Evolutionary conservation across 352 stramenopile species (phyloP).

Genomic region (Globisporangium megalacanthum): DNA sequence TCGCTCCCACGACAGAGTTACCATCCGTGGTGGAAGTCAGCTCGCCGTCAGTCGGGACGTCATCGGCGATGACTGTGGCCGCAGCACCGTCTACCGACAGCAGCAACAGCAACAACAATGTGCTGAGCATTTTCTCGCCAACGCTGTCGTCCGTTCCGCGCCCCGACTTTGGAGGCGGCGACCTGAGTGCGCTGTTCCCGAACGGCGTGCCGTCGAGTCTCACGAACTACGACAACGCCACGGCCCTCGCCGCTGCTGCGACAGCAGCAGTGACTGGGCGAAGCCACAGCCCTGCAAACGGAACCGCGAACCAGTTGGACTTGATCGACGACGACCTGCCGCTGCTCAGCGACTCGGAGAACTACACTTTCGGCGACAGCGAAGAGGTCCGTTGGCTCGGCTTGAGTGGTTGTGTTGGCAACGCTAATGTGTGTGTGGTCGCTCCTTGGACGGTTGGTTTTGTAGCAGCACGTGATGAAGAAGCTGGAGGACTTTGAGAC

Average conservation of each 20-base stretch:
- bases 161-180: constrained; percentile 17
- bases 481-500: constrained; percentile 86
- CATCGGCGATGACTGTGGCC: constrained; percentile 30
- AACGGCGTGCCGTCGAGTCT: constrained; percentile 19
- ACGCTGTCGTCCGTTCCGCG: constrained; percentile 4
- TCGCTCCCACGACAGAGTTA: constrained; percentile 15
- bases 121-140: constrained; percentile 77
- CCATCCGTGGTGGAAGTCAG: constrained; percentile 48
- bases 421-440: background rate
- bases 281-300: background rate
- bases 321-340: constrained; percentile 76
- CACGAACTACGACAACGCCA: constrained; percentile 17
- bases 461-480: constrained; percentile 81
- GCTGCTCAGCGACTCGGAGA: constrained; percentile 58
- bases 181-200: constrained; percentile 13
- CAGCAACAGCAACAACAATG: constrained; percentile 30
- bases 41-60: constrained; percentile 24
- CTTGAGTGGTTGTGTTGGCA: background rate
- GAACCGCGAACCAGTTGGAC: constrained; percentile 28
- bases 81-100: constrained; percentile 11
- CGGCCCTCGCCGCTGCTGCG: background rate
- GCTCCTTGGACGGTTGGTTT: constrained; percentile 8
- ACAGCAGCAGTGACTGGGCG: constrained; percentile 3
- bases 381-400: constrained; percentile 53
- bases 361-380: constrained; percentile 66